phyloP scores from a whole-genome alignment of 1,284 basidiomycete species.

The Moesziomyces sp. region DNA sequence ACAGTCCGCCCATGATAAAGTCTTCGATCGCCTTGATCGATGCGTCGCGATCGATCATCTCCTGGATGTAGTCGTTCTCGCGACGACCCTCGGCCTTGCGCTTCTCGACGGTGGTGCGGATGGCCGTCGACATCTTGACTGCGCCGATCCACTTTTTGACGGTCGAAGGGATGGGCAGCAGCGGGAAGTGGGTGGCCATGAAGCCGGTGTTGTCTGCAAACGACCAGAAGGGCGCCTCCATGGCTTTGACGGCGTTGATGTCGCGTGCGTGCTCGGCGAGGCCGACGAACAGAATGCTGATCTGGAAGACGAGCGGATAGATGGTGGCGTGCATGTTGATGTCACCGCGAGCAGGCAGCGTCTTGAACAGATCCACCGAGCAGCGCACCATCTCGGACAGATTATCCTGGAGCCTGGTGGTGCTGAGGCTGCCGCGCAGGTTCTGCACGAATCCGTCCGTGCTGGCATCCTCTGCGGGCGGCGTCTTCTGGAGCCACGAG shows the following conservation, averaged over 20 bases:
- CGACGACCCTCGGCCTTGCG: conserved; percentile 29
- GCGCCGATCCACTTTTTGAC: conserved; percentile 42
- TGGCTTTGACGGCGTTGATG: conserved; percentile 21
- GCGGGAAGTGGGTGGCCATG: conserved; percentile 40
- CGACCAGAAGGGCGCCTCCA: conserved; percentile 44
- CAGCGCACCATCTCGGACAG: conserved; percentile 30
- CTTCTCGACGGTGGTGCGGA: conserved; percentile 31
- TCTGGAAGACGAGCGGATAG: conserved; percentile 52
- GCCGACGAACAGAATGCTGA: conserved; percentile 39
- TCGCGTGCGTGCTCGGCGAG: conserved; percentile 39
- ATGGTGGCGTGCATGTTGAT: conserved; percentile 42
- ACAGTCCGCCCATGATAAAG: conserved; percentile 46
- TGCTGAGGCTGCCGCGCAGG: conserved; percentile 23
- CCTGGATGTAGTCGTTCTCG: conserved; percentile 48
- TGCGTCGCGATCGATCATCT: conserved; percentile 43
- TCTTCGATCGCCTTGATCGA: conserved; percentile 27
- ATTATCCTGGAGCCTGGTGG: conserved; percentile 17
- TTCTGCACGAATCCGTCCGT: conserved; percentile 33
- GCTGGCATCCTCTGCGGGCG: conserved; percentile 31
- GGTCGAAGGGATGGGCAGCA: conserved; percentile 28
- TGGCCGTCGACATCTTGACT: conserved; percentile 41
- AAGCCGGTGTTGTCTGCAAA: conserved; percentile 48
- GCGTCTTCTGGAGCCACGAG: conserved; percentile 14
- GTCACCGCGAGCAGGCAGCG: conserved; percentile 18
- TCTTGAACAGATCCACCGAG: conserved; percentile 17